Base-by-base conservation (phyloP, 192 early-diverging fungal species). In the Gaertneriomyces sp. region DNA sequence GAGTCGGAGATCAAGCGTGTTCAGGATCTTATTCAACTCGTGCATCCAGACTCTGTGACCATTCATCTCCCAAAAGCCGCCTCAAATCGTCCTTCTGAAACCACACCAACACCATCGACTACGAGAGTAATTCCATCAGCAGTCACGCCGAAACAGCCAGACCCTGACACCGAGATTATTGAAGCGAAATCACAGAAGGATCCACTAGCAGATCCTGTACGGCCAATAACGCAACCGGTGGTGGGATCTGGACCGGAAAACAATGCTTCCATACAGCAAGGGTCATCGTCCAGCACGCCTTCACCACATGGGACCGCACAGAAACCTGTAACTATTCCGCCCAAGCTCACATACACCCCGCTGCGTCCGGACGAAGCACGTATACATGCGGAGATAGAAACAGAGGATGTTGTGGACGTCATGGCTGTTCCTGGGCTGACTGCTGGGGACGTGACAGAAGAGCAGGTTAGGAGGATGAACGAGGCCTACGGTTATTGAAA, bases 371-470 rank as follows among this genome's bases (percentile, higher is more conserved):
- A 45, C 20, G 62, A 72, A 42, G 63, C 55, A 33, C 49, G 60
- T 8, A 59, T 45, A 25, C 75, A 77, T 39, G 63, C 42, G 17
- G n/a, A 54, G 51, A 47, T 77, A 6, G 67, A 77, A 57, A 56
- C 42, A 7, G 75, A 77, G 58, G 75, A 69, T 3, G 64, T 62
- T 44, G 71, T 77, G 42, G 75, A 77, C 60, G 62, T 19, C 40
- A 61, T 71, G 16, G 66, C 64, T 17, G 25, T 33, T 33, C 68
- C 63, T 16, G 72, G 45, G 42, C 44, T 60, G 7, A 45, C 14
- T 8, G 25, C 25, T 2, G 74, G 41, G 14, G 45, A 60, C n/a
- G 9, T 41, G 16, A 49, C n/a, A 3, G 62, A 62, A n/a, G 41
- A 17, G 17, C 59, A 67, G 40, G 57, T 70, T 11, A 44, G 8